Percentiles rank a stretch among this genome's conserved stretches.
Evolutionary conservation across 2,329 filamentous ascomycete species (phyloP).

Genomic region (Trichothecium roseum): DNA sequence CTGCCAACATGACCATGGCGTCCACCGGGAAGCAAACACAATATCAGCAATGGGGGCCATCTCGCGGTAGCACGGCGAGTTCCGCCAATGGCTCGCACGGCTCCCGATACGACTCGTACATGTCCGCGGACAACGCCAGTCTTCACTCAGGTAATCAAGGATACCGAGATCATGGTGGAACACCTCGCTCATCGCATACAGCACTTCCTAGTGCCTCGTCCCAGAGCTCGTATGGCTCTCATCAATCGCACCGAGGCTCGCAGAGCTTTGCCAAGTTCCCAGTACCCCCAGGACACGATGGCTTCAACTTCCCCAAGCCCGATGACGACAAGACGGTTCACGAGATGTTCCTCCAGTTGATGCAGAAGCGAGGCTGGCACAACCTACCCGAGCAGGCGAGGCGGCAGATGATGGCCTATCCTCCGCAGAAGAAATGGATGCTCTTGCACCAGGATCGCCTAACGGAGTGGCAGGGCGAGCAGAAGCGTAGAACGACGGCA

Average conservation of each 20-base stretch:
- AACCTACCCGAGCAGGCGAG: constrained; percentile 90
- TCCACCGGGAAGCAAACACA: constrained; percentile 61
- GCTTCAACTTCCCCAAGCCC: constrained; percentile 58
- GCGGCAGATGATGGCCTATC: constrained; percentile 93
- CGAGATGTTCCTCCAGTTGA: constrained; percentile 82
- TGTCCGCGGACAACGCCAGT: constrained; percentile 43
- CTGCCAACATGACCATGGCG: constrained; percentile 59
- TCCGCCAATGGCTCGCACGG: constrained; percentile 39
- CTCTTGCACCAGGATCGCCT: constrained; percentile 90
- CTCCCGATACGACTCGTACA: constrained; percentile 55
- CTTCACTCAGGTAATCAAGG: constrained; percentile 45
- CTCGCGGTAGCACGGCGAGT: constrained; percentile 43
- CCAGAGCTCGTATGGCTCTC: constrained; percentile 41
- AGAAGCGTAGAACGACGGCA: constrained; percentile 71
- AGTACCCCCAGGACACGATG: constrained; percentile 28
- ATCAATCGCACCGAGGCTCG: constrained; percentile 40
- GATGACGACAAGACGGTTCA: constrained; percentile 77
- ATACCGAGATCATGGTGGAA: constrained; percentile 25
- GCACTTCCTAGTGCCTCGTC: constrained; percentile 45
- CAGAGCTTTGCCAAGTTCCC: constrained; percentile 46
- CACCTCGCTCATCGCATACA: constrained; percentile 23
- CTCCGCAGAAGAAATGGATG: constrained; percentile 93
- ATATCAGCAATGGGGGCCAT: constrained; percentile 63
- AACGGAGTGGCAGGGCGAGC: constrained; percentile 87
- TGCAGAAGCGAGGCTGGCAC: constrained; percentile 98